Percentiles rank a stretch among this genome's conserved stretches.
These are phyloP conservation scores for Fomitopsis pulvina DNA, from an alignment of 768 basidiomycete genomes.

Conservation along the genomic window DNA sequence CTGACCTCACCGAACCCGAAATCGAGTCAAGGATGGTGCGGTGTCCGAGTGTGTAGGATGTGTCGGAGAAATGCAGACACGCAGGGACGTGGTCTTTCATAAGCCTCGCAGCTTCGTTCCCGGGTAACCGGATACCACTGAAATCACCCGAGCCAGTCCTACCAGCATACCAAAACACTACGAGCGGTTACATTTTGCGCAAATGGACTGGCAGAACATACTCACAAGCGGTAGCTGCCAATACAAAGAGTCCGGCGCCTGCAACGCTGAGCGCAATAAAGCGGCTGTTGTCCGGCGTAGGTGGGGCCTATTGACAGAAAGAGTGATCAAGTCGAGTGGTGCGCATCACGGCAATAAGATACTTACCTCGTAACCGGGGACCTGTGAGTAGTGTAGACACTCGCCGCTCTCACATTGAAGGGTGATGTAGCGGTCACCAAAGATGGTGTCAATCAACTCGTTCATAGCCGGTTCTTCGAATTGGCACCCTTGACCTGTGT, in stretches of 20 bases:
- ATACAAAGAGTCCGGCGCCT: slow-evolving; percentile 67
- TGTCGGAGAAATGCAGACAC: slow-evolving; percentile 80
- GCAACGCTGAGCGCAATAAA: slow-evolving; percentile 85
- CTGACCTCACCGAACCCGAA: slow-evolving; percentile 78
- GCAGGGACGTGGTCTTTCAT: slow-evolving; percentile 96
- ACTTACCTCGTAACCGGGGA: slow-evolving; percentile 83
- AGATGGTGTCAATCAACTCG: slow-evolving; percentile 85
- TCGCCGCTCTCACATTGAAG: slow-evolving; percentile 86
- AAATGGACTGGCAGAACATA: background rate
- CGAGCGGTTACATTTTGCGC: slow-evolving; percentile 15
- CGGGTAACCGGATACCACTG: slow-evolving; percentile 70
- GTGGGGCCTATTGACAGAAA: slow-evolving; percentile 53
- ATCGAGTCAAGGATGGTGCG: slow-evolving; percentile 74
- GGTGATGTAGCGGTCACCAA: slow-evolving; percentile 88
- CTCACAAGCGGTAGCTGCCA: slow-evolving; percentile 57
- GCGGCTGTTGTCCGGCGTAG: slow-evolving; percentile 73
- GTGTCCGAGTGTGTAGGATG: slow-evolving; percentile 71
- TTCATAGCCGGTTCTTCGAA: slow-evolving; percentile 99
- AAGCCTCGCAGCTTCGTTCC: slow-evolving; percentile 73
- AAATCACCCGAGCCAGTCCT: slow-evolving; percentile 62
- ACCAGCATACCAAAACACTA: slow-evolving; percentile 89
- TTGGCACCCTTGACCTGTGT: slow-evolving; percentile 61
- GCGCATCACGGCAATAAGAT: background rate
- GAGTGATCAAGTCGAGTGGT: background rate
- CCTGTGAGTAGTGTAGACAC: slow-evolving; percentile 89